Evolutionary conservation across 768 basidiomycete genomes (phyloP), one percentile per base, ranked within the genome.

Genomic region (Boletus rufocinnamomeus): DNA sequence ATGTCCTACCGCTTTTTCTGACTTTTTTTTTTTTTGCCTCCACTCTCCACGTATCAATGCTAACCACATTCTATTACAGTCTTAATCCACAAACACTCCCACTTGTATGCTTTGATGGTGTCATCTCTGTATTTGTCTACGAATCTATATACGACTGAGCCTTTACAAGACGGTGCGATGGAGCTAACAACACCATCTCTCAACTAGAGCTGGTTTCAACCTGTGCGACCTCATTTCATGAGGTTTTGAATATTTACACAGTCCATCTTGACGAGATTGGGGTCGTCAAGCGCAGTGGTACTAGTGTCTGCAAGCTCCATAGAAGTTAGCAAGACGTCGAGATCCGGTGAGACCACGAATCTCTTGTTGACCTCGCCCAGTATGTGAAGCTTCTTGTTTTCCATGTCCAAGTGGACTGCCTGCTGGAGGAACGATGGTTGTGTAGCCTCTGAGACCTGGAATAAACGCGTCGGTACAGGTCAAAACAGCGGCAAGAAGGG

Each of bases 361-460:
- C 88, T 85, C 71, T 88, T 88, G 76, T 88, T 87, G 49, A 96
- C 83, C 69, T 94, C 88, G n/a, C 94, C 95, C 1, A 97, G 77
- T 5, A 95, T 85, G 38, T 79, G 80, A 23, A 93, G 73, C 27
- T 77, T 78, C 65, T 88, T 88, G 21, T 78, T 75, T 40, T 73
- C 73, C 52, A 75, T 66, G 69, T 96, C 87, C 30, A 96, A 68
- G 64, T 87, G 81, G 21, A 91, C 87, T 7, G 90, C 89, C 56
- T 96, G 93, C 69, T 95, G 92, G 3, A 95, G 80, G 72, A 96
- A 96, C 0, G 92, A 89, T 2, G 93, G 85, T 55, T 88, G 89
- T 2, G 91, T 93, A 9, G 88, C 91, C 11, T 89, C 85, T 19
- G 82, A 84, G 34, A 96, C 87, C 94, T 69, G 92, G 66, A 37